Conservation (phyloP, 495 filamentous ascomycete genomes). For the Aspergillus ostianus region DNA sequence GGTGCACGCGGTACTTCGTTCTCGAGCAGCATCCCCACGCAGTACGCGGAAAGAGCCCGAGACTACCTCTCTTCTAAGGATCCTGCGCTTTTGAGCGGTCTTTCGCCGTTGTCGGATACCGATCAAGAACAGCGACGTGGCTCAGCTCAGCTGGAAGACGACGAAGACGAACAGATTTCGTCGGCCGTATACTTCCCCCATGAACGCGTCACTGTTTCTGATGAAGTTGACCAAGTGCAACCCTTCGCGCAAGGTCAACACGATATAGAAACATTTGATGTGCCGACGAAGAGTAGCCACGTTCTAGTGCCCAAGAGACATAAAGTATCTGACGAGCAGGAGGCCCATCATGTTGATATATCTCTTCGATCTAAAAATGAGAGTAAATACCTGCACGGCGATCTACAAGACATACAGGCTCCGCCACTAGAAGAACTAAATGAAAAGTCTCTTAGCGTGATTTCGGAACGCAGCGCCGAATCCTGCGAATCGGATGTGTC, state of each 20-base stretch:
- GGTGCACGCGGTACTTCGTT: constrained; percentile 51
- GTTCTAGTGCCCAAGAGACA: constrained; percentile 34
- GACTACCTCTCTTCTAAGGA: constrained; percentile 31
- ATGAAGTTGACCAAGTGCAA: constrained; percentile 39
- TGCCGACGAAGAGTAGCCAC: constrained; percentile 32
- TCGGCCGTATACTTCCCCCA: constrained; percentile 94
- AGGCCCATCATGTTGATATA: constrained; percentile 56
- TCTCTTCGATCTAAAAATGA: constrained; percentile 60
- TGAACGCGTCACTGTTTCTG: constrained; percentile 53
- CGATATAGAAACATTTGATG: constrained; percentile 32
- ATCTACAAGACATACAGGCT: constrained; percentile 44
- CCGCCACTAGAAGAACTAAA: constrained; percentile 31
- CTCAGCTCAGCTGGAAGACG: constrained; percentile 60
- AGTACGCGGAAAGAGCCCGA: constrained; percentile 34
- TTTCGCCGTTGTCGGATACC: constrained; percentile 25
- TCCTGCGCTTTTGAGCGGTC: constrained; percentile 17
- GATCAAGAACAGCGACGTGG: constrained; percentile 33
- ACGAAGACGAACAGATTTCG: constrained; percentile 92
- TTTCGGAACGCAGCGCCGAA: constrained; percentile 41
- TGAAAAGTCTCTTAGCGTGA: constrained; percentile 34
- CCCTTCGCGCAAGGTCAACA: constrained; percentile 46
- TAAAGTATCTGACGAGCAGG: constrained; percentile 31
- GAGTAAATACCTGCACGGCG: constrained; percentile 60
- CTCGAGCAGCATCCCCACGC: constrained; percentile 54
- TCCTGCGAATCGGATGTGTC: constrained; percentile 60